A percentile compares a stretch with the other conserved stretches of the same genome.
Evolutionary conservation across 2,329 filamentous ascomycete genomes (phyloP).

Genomic region (Paraphaeosphaeria minitans): DNA sequence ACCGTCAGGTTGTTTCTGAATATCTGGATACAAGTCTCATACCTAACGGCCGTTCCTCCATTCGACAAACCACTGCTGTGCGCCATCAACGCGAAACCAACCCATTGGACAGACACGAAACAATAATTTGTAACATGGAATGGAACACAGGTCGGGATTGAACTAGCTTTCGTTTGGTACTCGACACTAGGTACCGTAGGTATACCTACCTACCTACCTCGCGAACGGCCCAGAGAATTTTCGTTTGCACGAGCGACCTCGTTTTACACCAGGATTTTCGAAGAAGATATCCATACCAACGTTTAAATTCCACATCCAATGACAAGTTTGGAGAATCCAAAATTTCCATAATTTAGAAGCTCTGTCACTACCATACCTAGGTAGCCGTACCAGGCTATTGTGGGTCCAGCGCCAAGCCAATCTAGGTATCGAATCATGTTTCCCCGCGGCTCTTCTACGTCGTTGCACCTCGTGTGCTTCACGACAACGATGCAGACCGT

Average conservation of each 20-base stretch:
- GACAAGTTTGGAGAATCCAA: background rate
- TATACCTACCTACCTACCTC: too few relatives aligned
- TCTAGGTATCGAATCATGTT: conserved; percentile 6
- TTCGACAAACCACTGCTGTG: background rate
- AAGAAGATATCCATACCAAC: background rate
- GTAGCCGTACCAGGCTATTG: background rate
- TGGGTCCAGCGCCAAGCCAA: conserved; percentile 7
- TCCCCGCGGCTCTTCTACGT: conserved; percentile 2
- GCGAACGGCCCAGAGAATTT: background rate
- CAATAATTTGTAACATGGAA: background rate
- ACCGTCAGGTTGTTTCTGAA: background rate
- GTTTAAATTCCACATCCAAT: background rate
- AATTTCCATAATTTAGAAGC: background rate
- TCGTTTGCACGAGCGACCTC: background rate
- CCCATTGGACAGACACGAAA: background rate
- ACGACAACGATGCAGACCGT: conserved; percentile 8
- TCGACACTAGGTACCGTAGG: too few relatives aligned
- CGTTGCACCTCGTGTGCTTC: conserved; percentile 4
- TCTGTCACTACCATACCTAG: background rate
- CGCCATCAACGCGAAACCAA: background rate
- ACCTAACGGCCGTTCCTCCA: background rate
- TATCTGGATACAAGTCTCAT: background rate
- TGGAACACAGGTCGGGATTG: background rate
- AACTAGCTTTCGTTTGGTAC: background rate
- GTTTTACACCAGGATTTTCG: background rate